Base-by-base conservation (phyloP, 768 basidiomycete species). In the Boletus pseudopeckii region DNA sequence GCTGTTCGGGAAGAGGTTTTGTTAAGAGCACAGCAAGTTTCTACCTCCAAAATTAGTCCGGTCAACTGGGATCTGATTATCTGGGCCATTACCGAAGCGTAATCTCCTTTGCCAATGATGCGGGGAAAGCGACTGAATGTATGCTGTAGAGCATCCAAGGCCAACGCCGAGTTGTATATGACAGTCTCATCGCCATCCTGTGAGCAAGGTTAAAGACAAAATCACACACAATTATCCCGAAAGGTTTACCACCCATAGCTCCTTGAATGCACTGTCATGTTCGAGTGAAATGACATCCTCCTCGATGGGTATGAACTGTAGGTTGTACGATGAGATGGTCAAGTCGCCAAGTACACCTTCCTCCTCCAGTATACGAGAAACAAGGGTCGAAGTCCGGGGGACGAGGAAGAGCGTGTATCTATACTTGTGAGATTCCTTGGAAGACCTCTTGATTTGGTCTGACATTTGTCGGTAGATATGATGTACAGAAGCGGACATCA, bases 261-360 rank as follows among this genome's bases (percentile, higher is more conserved):
- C 92, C 71, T 84, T 86, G 73, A 96, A 92, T 1, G 89, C 85
- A 55, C 77, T 80, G 44, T 93, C 91, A 59, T 86, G 73, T 73
- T 99, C 97, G 30, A 99, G 72, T 3, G 93, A 97, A 32, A 98
- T 73, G 53, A 98, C 84, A 69, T 99, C 97, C 17, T 92, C 87
- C 53, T 95, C 95, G 36, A 98, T 64, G 15, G 95, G 93, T 57
- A 98, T 92, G 62, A 98, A 91, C 62, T 95, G 93, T 22, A 99
- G 79, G 68, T 92, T 91, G 71, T 92, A 96, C 28, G 91, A 82
- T 18, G 84, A 83, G 30, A 98, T 82, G 8, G 82, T 85, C 42
- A 99, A 78, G 63, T 98, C 95, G n/a, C 97, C 97, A 15, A 95
- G 79, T 1, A 99, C 95, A n/a, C 96, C 97, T 64, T 97, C 90